Base-by-base conservation (phyloP, 495 filamentous ascomycete species). In the Astrothelium subdiscretum region DNA sequence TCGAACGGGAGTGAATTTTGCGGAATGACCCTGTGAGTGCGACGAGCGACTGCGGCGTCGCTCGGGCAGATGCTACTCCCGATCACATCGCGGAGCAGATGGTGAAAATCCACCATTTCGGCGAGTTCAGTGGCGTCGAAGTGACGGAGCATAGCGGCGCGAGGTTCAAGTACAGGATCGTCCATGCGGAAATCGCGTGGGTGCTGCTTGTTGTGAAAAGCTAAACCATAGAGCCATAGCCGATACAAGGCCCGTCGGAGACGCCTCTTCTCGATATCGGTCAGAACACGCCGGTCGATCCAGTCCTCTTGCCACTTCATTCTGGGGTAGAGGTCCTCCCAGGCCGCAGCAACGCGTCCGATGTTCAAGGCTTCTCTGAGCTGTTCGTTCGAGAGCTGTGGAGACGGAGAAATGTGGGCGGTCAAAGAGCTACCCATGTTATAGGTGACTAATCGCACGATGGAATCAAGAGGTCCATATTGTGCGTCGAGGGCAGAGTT, bases 391-490 rank as follows among this genome's bases (percentile, higher is more conserved):
- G n/a, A n/a, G n/a, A n/a, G n/a, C n/a, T n/a, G n/a, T n/a, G n/a
- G n/a, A n/a, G n/a, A n/a, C n/a, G 35, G 87, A 68, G 26, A 81
- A 27, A 64, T 85, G 80, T 3, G 79, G 79, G 0, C 77, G 77
- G 68, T 87, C 83, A 64, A 75, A 79, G 29, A n/a, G n/a, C n/a
- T n/a, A n/a, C n/a, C n/a, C n/a, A 73, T 72, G 59, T 85, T 83
- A 63, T 83, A 75, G 31, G 81, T 82, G 27, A 85, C 75, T 13
- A 88, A 74, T 58, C 85, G 83, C 62, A 83, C 76, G 60, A 86
- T 79, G 63, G 83, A 81, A 40, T 81, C 65, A 4, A 85, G 67
- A 0, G 87, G 87, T 0, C 81, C 79, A 67, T 83, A 87, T 66
- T 89, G 81, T 35, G 73, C 66, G 65, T 85, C 79, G 42, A 79